Evolutionary conservation across 2,329 filamentous ascomycete genomes (phyloP).

Genomic region (Fusarium euwallaceae): DNA sequence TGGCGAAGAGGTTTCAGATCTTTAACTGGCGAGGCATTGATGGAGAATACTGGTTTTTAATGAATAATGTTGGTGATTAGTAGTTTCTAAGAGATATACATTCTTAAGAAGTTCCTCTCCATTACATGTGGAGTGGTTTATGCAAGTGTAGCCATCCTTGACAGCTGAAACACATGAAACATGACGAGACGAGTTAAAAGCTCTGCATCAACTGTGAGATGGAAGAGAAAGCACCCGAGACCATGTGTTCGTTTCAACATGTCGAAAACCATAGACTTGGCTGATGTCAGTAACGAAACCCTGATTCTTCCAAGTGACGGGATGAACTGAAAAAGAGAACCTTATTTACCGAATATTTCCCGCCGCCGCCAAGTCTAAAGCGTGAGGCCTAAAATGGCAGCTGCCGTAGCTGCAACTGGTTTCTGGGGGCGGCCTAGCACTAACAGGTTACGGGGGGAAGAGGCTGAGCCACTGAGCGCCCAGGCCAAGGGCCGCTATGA

Average conservation of each 20-base stretch:
- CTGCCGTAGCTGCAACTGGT: slow-evolving; percentile 16
- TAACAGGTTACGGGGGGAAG: slow-evolving; percentile 16
- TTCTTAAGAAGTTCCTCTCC: background rate
- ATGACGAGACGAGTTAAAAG: background rate
- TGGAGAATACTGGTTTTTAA: background rate
- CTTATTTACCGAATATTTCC: slow-evolving; percentile 44
- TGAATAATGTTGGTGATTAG: slow-evolving; percentile 1
- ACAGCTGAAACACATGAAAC: slow-evolving; percentile 1
- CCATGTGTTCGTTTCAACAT: background rate
- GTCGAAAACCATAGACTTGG: background rate
- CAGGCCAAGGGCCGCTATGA: slow-evolving; percentile 31
- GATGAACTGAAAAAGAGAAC: background rate
- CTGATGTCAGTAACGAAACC: slow-evolving; percentile 4
- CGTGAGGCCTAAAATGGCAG: slow-evolving; percentile 36
- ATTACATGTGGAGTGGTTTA: slow-evolving; percentile 4
- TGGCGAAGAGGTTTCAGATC: background rate
- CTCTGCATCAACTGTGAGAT: background rate
- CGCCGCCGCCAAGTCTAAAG: slow-evolving; percentile 34
- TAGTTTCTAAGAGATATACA: background rate
- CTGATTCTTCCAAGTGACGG: background rate
- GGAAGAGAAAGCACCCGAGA: background rate
- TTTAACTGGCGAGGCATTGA: background rate
- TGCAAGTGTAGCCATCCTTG: background rate
- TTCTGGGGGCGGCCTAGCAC: slow-evolving; percentile 13
- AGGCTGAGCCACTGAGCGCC: slow-evolving; percentile 43